Evolutionary conservation across 2,329 filamentous ascomycete species (phyloP), one percentile per base, ranked within the genome.

Genomic region (Paecilomyces variotii): DNA sequence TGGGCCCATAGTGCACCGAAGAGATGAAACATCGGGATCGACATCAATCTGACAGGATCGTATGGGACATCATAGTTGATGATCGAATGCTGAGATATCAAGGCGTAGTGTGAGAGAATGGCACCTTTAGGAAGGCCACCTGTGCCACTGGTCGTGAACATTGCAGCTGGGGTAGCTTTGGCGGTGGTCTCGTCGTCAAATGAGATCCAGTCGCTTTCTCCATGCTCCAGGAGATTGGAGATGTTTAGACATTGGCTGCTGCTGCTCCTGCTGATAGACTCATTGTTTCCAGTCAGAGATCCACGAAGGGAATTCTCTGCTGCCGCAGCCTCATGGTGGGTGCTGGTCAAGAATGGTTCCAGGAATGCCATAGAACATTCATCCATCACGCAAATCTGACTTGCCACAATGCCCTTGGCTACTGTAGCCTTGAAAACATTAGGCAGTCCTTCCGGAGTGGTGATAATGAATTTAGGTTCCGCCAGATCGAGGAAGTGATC

Each of bases 81-180:
- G 70, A 50, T 75, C 68, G 59, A 71, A 62, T 59, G 75, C 67
- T 84, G 80, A 1, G 83, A 80, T 24, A 83, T 74, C 51, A 85
- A 76, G 53, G 85, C 84, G 62, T 79, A 74, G 66, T 87, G 85
- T 0, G 82, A 81, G 56, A 86, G 70, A 62, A 81, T 75, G 4
- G 83, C 82, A 0, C 82, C 82, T 66, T 87, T 87, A 4, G 84
- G 84, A 2, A 86, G 68, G 0, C 83, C 83, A 0, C 84, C 85
- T 0, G 84, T 87, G 1, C 84, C 84, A 53, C 79, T 82, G 60
- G 79, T 84, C 65, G 82, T 83, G 58, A 74, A 77, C 70, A 77
- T 78, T 66, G 70, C 81, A 26, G 74, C 84, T 24, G 72, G 76
- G 6, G 78, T 86, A 64, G 69, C 76, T 65, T 76, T 79, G 64